Percentiles rank a stretch among this genome's conserved stretches.
Evolutionary conservation across 1,139 yeast species (phyloP).

Genomic region (Lodderomyces elongisporus): DNA sequence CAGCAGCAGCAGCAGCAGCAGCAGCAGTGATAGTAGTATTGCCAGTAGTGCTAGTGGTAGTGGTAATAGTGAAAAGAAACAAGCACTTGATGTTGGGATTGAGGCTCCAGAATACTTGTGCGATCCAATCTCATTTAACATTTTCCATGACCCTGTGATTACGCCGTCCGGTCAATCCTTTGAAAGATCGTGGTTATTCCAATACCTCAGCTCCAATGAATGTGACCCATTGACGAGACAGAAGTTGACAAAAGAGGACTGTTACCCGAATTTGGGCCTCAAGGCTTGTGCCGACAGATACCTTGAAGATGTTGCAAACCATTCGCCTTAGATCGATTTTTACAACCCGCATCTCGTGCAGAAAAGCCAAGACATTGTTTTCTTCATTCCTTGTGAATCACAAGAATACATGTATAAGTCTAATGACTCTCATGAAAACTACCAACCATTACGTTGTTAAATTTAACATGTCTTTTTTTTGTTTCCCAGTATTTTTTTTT

Average conservation of each 20-base stretch:
- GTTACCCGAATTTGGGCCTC: slow-evolving; percentile 17
- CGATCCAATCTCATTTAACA: slow-evolving; percentile 44
- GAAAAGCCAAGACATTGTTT: too few species aligned
- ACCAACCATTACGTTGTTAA: too few species aligned
- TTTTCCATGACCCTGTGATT: slow-evolving; percentile 42
- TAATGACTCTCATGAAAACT: too few species aligned
- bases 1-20: too few species aligned
- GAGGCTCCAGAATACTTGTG: slow-evolving; percentile 41
- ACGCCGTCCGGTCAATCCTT: slow-evolving; percentile 45
- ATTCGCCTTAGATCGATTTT: too few species aligned
- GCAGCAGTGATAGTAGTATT: too few species aligned
- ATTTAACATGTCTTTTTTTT: too few species aligned
- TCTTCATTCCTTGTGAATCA: too few species aligned
- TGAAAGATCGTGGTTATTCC: slow-evolving; percentile 35
- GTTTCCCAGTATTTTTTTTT: too few species aligned
- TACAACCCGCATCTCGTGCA: too few species aligned
- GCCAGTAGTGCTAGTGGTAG: background rate
- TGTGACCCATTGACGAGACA: slow-evolving; percentile 38
- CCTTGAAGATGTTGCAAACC: too few species aligned
- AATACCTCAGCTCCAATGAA: slow-evolving; percentile 31
- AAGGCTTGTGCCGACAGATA: slow-evolving; percentile 10
- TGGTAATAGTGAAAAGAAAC: background rate
- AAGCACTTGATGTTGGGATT: background rate
- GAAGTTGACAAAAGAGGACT: slow-evolving; percentile 15
- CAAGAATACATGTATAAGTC: too few species aligned